These are phyloP conservation scores for Metschnikowia colocasiae DNA, from an alignment of 805 yeast genomes.

Conservation along the genomic window DNA sequence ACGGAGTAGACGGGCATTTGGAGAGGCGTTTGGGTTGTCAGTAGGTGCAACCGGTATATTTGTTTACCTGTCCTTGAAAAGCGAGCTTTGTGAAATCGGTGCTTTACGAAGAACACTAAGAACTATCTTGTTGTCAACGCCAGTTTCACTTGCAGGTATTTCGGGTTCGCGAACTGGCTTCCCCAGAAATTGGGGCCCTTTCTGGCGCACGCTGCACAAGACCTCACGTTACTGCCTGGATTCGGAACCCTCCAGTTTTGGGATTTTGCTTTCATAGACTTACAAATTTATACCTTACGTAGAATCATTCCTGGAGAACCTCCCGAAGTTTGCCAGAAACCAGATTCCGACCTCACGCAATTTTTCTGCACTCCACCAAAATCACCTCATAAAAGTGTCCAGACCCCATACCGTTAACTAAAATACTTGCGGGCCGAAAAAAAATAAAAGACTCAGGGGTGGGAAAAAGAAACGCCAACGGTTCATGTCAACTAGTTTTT, in stretches of 20 bases:
- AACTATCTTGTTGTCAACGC: background rate
- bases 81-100: background rate
- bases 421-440: background rate
- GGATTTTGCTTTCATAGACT: background rate
- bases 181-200: slow-evolving; percentile 6
- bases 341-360: slow-evolving; percentile 1
- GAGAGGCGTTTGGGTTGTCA: background rate
- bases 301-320: too few species aligned
- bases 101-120: background rate
- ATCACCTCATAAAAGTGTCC: background rate
- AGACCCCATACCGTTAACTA: background rate
- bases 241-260: background rate
- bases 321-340: background rate
- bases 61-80: background rate
- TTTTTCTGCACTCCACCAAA: background rate
- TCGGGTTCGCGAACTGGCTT: slow-evolving; percentile 1
- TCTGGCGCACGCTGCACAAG: background rate
- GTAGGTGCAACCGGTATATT: background rate
- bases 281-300: background rate
- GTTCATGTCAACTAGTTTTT: background rate
- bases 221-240: background rate
- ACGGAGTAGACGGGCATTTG: slow-evolving; percentile 57
- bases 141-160: slow-evolving; percentile 3
- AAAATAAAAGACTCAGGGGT: background rate
- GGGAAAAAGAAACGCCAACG: background rate